Evolutionary conservation across 2,329 filamentous ascomycete genomes (phyloP), one percentile per base, ranked within the genome.

Genomic region (Alternaria sp.): DNA sequence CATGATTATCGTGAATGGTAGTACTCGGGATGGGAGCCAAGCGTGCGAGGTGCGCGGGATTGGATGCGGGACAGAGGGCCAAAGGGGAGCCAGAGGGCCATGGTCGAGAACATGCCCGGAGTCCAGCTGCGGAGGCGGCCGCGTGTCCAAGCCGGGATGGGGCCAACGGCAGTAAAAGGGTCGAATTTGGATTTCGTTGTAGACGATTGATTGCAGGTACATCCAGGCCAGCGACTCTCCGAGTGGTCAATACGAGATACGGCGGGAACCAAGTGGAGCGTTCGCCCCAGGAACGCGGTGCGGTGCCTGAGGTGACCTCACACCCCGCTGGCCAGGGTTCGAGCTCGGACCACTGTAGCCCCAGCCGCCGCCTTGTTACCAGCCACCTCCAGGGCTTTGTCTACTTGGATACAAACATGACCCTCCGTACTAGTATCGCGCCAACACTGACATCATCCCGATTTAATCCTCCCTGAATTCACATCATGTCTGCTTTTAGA

Each of bases 401-500:
- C 11, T 33, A 20, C 33, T n/a, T 41, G 33, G 33, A 18, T 51
- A 53, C 49, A n/a, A 53, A 53, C 49, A 53, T 37, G 26, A 23
- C 20, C n/a, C 25, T 23, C 20, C 18, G 11, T 4, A 53, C 49
- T 26, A 30, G 18, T 20, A 43, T 18, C 10, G 20, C 21, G 20
- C 20, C 44, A n/a, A 45, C 30, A 18, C 47, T 51, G 51, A 54
- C 30, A 60, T 47, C 28, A 55, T 30, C 11, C 14, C 26, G 25
- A 14, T 37, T 4, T 9, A 3, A 9, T n/a, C 21, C 26, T 20
- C 21, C 7, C 45, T 25, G 9, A 25, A 11, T 18, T n/a, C n/a
- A n/a, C 53, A 9, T 21, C 51, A 77, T 77, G 73, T 71, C 73
- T 53, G 59, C 37, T 14, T 65, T 46, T 15, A 60, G 59, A 56